Conservation (phyloP, 169 alveolate species). For the Plasmodium cynomolgi region DNA sequence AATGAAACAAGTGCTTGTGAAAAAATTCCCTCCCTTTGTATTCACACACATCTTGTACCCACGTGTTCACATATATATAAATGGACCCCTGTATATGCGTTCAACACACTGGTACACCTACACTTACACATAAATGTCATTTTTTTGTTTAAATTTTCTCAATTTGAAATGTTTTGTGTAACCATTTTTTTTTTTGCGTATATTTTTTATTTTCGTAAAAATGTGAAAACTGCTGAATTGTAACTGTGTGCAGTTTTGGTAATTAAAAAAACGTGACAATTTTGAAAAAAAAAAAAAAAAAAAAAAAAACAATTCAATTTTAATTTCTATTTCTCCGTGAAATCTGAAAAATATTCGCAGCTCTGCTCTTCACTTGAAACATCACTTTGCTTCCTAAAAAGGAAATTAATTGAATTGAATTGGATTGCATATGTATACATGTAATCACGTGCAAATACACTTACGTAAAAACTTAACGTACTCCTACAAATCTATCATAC, state of each 20-base stretch:
- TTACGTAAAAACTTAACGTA: conserved; percentile 4
- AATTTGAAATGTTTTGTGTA: conserved; percentile 26
- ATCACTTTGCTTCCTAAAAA: background rate
- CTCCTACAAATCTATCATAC: background rate
- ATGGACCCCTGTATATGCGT: conserved; percentile 1
- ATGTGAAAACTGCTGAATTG: conserved; percentile 30
- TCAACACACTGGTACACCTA: background rate
- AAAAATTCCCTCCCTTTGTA: background rate
- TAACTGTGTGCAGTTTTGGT: conserved; percentile 51
- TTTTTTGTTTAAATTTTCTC: conserved; percentile 35
- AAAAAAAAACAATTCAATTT: background rate
- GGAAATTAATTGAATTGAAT: background rate
- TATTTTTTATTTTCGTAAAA: conserved; percentile 14
- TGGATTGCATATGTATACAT: background rate
- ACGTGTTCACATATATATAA: conserved; percentile 7
- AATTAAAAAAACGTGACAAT: background rate
- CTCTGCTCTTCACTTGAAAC: background rate
- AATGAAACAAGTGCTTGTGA: conserved; percentile 18
- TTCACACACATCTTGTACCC: background rate
- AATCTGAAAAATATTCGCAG: background rate
- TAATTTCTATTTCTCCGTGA: conserved; percentile 29
- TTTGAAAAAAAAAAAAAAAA: background rate
- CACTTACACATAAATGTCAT: background rate
- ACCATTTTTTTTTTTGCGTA: background rate
- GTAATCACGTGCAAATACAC: background rate